Conservation (phyloP, 805 yeast genomes). For the Candida germanica region DNA sequence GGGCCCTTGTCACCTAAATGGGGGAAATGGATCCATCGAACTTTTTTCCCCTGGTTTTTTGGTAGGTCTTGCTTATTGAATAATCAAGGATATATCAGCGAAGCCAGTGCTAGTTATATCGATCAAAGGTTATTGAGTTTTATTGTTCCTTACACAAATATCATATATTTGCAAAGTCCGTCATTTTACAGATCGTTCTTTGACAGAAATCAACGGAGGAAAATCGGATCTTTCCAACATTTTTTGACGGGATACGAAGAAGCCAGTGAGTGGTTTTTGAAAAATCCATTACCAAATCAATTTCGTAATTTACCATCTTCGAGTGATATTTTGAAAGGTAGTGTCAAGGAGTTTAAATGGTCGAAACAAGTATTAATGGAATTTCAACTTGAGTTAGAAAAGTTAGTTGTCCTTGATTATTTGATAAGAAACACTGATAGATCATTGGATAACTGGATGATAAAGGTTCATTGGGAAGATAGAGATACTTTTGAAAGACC, state of each 20-base stretch:
- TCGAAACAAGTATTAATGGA: constrained; percentile 44
- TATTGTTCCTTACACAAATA: constrained; percentile 66
- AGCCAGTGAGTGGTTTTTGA: constrained; percentile 57
- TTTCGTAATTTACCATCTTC: constrained; percentile 38
- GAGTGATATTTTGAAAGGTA: constrained; percentile 12
- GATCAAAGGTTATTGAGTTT: constrained; percentile 57
- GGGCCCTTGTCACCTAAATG: constrained; percentile 77
- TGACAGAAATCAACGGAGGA: constrained; percentile 36
- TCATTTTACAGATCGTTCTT: constrained; percentile 52
- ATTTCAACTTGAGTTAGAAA: constrained; percentile 62
- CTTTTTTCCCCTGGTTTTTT: constrained; percentile 73
- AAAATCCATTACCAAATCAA: constrained; percentile 37
- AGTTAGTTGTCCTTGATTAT: constrained; percentile 67
- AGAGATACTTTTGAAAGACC: constrained; percentile 26
- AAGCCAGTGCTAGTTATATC: constrained; percentile 66
- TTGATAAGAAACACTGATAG: constrained; percentile 74
- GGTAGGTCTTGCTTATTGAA: constrained; percentile 73
- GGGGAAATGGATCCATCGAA: constrained; percentile 77
- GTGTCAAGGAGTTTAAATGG: constrained; percentile 46
- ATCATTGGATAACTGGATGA: constrained; percentile 78
- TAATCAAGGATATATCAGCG: constrained; percentile 68
- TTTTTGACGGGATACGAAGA: constrained; percentile 57
- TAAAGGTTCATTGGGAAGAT: constrained; percentile 46
- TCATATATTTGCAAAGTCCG: constrained; percentile 46
- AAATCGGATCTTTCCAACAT: constrained; percentile 66